Evolutionary conservation across 306 rosid genomes (phyloP), one percentile per base, ranked within the genome.

Genomic region (Quercus cerris): DNA sequence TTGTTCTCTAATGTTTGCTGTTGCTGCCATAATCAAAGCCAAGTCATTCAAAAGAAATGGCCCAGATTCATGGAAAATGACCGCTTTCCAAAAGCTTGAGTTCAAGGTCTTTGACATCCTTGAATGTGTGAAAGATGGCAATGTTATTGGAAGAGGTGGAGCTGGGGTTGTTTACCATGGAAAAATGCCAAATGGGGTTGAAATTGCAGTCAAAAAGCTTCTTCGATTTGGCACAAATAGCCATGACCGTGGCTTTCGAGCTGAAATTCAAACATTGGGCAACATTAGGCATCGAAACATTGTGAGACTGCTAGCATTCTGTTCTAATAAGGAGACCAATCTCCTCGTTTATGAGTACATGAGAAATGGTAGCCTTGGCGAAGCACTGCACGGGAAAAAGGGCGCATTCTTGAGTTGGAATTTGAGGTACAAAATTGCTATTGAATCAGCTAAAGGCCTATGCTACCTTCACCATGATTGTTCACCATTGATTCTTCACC

Each of bases 111-210:
- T 85, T 0, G 97, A 94, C 83, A 79, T 94, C 57, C 85, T 94
- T 4, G 96, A 94, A 83, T 94, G 97, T 49, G 90, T 94, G 56
- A 92, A 89, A 71, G 98, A 94, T 13, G 98, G 98, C 3, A 94
- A 91, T 44, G 98, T 88, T 71, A 90, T 94, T 3, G 98, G 98
- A 23, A 77, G 90, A 85, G 98, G 98, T 49, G 98, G 98, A 20
- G 98, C 98, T 0, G 98, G 98, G 63, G 89, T 91, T 9, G 98
- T 94, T 14, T 94, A 91, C 90, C 98, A 94, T 55, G 98, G 97
- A 0, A 91, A 94, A 82, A 94, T 94, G 98, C 89, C 97, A 4
- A 88, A 77, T 38, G 98, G 98, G 20, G 89, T 85, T 0, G 97
- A 94, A 76, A 76, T 94, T 33, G 98, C 98, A 1, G 97, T 94